A percentile compares a stretch with the other conserved stretches of the same genome.
Conservation (phyloP, 352 stramenopile genomes). For the Pythium angustatum region DNA sequence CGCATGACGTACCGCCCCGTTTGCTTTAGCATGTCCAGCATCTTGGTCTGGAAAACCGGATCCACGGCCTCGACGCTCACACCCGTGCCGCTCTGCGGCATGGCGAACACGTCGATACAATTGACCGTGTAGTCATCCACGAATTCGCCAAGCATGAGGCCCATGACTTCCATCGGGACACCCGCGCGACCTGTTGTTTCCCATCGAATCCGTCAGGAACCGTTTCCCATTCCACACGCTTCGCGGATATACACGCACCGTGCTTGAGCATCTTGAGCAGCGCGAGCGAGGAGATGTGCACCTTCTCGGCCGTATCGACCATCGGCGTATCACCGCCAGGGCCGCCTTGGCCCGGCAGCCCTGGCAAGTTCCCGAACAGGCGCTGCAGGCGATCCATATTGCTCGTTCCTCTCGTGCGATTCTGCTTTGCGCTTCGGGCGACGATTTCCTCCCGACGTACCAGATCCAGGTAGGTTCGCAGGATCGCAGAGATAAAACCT, state of each 20-base stretch:
- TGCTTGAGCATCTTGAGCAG: conserved; percentile 99
- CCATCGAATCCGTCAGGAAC: too few relatives aligned
- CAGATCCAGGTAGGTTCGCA: conserved; percentile 23
- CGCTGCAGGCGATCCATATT: conserved; percentile 85
- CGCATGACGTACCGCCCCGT: conserved; percentile 82
- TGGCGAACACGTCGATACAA: conserved; percentile 99
- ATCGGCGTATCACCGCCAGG: conserved; percentile 89
- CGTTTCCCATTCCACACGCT: too few relatives aligned
- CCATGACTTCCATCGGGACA: conserved; percentile 99
- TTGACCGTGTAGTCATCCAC: conserved; percentile 99
- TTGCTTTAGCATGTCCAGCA: conserved; percentile 99
- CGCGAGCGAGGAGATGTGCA: conserved; percentile 98
- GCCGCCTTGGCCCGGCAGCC: conserved; percentile 65
- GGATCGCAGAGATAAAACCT: conserved; percentile 33
- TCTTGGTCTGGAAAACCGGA: conserved; percentile 99
- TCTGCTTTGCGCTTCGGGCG: conserved; percentile 17
- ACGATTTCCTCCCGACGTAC: conserved; percentile 14
- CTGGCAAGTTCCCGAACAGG: conserved; percentile 84
- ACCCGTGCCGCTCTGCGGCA: conserved; percentile 97
- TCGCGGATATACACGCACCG: conserved; percentile 71
- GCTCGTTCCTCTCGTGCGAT: conserved; percentile 7
- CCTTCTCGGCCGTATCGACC: conserved; percentile 98
- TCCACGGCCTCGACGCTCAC: conserved; percentile 98
- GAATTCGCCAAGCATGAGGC: conserved; percentile 99
- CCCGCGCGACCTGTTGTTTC: conserved; percentile 91